Base-by-base conservation (phyloP, 495 filamentous ascomycete species). In the Talaromyces borbonicus region DNA sequence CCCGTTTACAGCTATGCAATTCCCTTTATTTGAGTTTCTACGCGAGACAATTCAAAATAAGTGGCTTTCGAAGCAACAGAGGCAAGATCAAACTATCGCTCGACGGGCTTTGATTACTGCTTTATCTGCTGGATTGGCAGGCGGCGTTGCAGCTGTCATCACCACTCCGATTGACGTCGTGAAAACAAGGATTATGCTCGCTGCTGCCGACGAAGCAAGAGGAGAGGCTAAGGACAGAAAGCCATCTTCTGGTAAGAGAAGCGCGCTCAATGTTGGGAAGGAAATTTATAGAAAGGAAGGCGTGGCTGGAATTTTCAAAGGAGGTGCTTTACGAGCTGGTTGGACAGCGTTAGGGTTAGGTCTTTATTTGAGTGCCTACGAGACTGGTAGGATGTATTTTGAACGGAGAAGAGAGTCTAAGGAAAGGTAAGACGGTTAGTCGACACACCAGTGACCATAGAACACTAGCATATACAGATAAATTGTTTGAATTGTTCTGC, bases 161-260 rank as follows among this genome's bases (percentile, higher is more conserved):
- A 92, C 87, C 5, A 90, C 85, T 23, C 87, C 87, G 0, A 75
- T 87, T 42, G 87, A 92, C 60, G 84, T 90, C 12, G 76, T 90
- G 1, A 92, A 92, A 67, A 92, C 87, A 44, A 63, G 83, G 43
- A 77, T 92, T 49, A 92, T 76, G 83, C 70, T 81, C 19, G 57
- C 68, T 29, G 77, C 73, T 15, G 68, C 54, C 38, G 46, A 59
- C 31, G 50, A 45, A 52, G 47, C 43, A 25, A 33, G 57, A 51
- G 31, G 35, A 16, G 41, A 61, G 25, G 24, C 48, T 19, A 47
- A 27, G 5, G 30, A 23, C 8, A n/a, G n/a, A n/a, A n/a, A n/a
- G n/a, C 31, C 44, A 4, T 54, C 49, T 22, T 53, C 14, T 35
- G 52, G 30, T 18, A 43, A 20, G 14, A 29, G 27, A 16, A 46